A percentile compares a stretch with the other conserved stretches of the same genome.
phyloP scores from a whole-genome alignment of 306 rosid genomes.

The Amphicarpaea edgeworthii region DNA sequence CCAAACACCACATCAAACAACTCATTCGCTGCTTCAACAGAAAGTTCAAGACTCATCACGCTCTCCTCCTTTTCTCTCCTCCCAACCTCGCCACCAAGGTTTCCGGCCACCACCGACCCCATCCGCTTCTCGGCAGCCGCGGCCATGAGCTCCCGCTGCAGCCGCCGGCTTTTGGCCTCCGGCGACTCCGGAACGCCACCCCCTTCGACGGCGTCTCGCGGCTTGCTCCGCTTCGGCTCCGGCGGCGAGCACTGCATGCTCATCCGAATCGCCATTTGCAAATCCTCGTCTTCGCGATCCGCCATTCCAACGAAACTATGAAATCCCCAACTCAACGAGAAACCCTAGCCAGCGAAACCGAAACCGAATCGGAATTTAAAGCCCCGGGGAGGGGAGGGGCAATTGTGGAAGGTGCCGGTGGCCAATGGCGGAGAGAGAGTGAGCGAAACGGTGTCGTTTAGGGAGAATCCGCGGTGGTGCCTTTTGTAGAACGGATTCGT shows the following conservation, averaged over 20 bases:
- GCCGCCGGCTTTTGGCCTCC: constrained; percentile 66
- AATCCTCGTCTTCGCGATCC: constrained; percentile 86
- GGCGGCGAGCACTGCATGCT: constrained; percentile 89
- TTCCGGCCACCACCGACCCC: constrained; percentile 18
- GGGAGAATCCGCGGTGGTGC: not conserved
- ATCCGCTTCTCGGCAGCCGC: constrained; percentile 87
- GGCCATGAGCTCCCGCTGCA: constrained; percentile 87
- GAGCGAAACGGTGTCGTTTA: constrained; percentile 37
- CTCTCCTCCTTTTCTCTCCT: not conserved
- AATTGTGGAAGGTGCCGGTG: constrained; percentile 32
- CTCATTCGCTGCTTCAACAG: constrained; percentile 61
- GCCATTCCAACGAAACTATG: constrained; percentile 60
- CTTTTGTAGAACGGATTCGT: not conserved
- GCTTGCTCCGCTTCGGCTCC: constrained; percentile 88
- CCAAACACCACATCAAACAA: constrained; percentile 81
- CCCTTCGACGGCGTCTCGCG: constrained; percentile 55
- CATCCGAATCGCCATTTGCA: constrained; percentile 77
- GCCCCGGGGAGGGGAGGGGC: constrained; percentile 26
- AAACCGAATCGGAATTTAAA: constrained; percentile 13
- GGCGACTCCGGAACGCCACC: constrained; percentile 59
- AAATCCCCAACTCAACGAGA: constrained; percentile 55
- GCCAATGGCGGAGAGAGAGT: constrained; percentile 7
- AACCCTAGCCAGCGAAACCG: constrained; percentile 33
- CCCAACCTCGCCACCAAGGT: constrained; percentile 42
- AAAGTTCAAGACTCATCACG: constrained; percentile 53